Conservation (phyloP, 2,329 filamentous ascomycete genomes). For the Hyphodiscus sp. region DNA sequence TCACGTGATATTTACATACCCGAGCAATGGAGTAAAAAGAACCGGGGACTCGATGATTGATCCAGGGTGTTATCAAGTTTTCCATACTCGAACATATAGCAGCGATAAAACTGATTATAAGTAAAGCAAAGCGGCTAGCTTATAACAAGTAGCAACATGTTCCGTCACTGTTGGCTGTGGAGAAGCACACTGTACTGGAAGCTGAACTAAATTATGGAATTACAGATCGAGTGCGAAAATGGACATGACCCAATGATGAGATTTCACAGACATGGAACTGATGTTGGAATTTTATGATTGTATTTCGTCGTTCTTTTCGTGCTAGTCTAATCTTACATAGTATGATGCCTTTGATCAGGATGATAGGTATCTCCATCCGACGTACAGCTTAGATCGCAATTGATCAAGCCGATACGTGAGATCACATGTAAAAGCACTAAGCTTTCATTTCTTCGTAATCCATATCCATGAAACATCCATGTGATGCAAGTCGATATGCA, state of each 20-base stretch:
- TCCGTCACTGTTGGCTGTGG: background rate
- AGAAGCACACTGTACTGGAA: background rate
- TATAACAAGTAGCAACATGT: background rate
- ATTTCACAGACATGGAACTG: background rate
- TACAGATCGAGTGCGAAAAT: too few species aligned
- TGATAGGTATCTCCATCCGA: too few species aligned
- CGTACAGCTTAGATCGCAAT: too few species aligned
- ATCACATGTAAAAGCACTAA: background rate
- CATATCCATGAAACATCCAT: background rate
- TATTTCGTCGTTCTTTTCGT: background rate
- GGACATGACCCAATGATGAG: too few species aligned
- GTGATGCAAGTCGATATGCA: constrained; percentile 1
- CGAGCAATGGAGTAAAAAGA: too few species aligned
- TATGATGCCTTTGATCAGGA: too few species aligned
- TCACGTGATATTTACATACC: too few species aligned
- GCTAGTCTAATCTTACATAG: background rate
- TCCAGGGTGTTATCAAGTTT: too few species aligned
- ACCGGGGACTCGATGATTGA: too few species aligned
- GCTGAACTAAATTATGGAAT: background rate
- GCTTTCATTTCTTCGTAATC: background rate
- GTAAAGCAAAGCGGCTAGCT: background rate
- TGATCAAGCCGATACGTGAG: background rate
- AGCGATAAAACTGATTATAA: background rate
- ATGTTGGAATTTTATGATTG: background rate
- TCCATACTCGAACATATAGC: background rate